Evolutionary conservation across 331 rosid species (phyloP).

Genomic region (Spiraea crenata): DNA sequence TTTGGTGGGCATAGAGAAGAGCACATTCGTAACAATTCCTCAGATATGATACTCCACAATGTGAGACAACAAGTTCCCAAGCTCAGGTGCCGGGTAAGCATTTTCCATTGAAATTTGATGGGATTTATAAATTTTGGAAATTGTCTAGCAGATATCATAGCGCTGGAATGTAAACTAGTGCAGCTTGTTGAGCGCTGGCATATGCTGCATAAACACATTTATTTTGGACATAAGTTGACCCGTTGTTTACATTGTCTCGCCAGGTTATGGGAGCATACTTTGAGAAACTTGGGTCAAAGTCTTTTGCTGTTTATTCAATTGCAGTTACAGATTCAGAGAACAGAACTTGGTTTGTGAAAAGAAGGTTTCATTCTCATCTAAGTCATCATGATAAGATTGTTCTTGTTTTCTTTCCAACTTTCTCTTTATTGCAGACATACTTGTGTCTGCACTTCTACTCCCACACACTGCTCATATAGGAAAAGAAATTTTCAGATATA

Average conservation of each 20-base stretch:
- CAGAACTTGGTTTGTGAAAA: conserved; percentile 90
- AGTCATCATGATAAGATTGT: background rate
- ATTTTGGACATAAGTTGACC: conserved; percentile 23
- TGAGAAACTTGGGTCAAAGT: conserved; percentile 82
- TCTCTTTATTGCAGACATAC: background rate
- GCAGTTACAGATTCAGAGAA: conserved; percentile 81
- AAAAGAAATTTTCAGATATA: background rate
- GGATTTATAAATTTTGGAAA: conserved; percentile 1
- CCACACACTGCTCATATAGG: background rate
- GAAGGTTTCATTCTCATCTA: conserved; percentile 65
- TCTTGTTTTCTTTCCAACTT: background rate
- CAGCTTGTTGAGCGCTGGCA: conserved; percentile 12
- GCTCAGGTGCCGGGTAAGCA: conserved; percentile 87
- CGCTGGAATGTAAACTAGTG: background rate
- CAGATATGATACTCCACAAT: conserved; percentile 50
- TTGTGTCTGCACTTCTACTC: background rate
- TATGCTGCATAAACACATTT: background rate
- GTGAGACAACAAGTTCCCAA: conserved; percentile 70
- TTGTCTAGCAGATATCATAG: background rate
- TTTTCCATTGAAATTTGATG: conserved; percentile 22
- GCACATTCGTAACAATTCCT: conserved; percentile 45
- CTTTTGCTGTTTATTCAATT: conserved; percentile 96
- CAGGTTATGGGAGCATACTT: conserved; percentile 97
- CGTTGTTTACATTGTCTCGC: conserved; percentile 24
- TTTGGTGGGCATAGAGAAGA: conserved; percentile 55